A percentile compares a stretch with the other conserved stretches of the same genome.
These are phyloP conservation scores for Sporobolomyces roseus DNA, from an alignment of 768 basidiomycete species.

Conservation along the genomic window DNA sequence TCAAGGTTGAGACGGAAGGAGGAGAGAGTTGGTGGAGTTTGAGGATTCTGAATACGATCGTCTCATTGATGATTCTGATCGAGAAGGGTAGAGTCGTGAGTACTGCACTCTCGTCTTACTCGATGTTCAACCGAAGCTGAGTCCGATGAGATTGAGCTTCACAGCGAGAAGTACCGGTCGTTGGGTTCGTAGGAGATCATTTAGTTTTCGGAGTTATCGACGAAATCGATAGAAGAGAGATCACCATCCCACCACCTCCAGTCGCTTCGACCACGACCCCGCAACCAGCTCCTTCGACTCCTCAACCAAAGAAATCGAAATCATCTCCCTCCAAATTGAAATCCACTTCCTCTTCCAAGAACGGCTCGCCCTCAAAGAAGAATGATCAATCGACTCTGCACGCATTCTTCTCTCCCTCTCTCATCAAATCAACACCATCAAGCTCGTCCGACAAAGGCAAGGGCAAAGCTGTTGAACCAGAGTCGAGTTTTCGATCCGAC, in stretches of 20 bases:
- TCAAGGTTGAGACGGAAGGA: slow-evolving; percentile 56
- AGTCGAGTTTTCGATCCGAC: background rate
- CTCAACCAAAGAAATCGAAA: no score
- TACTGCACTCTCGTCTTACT: background rate
- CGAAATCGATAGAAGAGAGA: slow-evolving; percentile 42
- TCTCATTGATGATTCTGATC: slow-evolving; percentile 58
- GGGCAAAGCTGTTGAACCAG: slow-evolving; percentile 16
- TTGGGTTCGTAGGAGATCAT: slow-evolving; percentile 65
- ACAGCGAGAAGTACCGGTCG: slow-evolving; percentile 75
- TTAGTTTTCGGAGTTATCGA: slow-evolving; percentile 71
- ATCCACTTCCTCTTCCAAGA: slow-evolving; percentile 12
- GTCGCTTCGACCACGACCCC: background rate
- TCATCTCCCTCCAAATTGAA: background rate
- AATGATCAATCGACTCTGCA: slow-evolving; percentile 51
- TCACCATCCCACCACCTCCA: slow-evolving; percentile 47
- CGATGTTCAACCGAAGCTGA: no score
- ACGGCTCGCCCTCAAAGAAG: background rate
- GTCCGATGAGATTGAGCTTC: background rate
- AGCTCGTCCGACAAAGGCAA: background rate
- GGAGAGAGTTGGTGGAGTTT: slow-evolving; percentile 73
- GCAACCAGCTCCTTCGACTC: no score
- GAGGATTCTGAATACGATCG: slow-evolving; percentile 69
- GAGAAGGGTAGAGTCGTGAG: slow-evolving; percentile 22
- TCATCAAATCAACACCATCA: background rate
- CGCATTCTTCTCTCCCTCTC: slow-evolving; percentile 24